Evolutionary conservation across 306 rosid species (phyloP), one percentile per base, ranked within the genome.

Genomic region (Glycine soja): DNA sequence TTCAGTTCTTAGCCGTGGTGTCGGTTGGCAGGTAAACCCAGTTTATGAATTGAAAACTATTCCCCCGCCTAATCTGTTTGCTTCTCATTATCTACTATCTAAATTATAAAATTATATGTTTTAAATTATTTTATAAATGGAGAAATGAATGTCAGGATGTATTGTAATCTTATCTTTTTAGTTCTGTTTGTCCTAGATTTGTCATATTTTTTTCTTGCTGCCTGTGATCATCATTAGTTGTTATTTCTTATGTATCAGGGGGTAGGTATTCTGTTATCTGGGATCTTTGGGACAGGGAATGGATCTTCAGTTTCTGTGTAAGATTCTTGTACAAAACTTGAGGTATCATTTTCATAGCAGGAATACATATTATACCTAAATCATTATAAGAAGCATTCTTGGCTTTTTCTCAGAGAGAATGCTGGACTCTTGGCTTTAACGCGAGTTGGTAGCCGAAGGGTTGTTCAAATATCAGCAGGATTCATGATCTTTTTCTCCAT

Each of bases 401-500:
- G 32, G 32, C 61, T 78, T 77, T 78, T 45, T 65, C 69, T 11
- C 81, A 87, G 98, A 46, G 99, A 93, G 82, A 95, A 92, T 43
- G 97, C 98, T 1, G 99, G 99, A 64, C 87, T 95, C 77, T 83
- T 95, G 36, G 99, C 97, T 43, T 84, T 95, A 86, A 95, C 99
- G 2, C 90, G 97, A 0, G 97, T 93, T 0, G 98, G 99, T 45
- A 95, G 98, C 87, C 88, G 98, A 80, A 95, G 98, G 78, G 99
- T 93, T 52, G 97, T 90, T 58, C 99, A 95, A 78, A 93, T 95
- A 77, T 92, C 97, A 10, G 96, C 99, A 42, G 89, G 93, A 71
- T 93, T 93, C 88, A 95, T 95, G 99, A 93, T 95, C 77, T 93
- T 95, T 86, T 95, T 95, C 83, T 93, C 98, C 79, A 90, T 95